phyloP scores from a whole-genome alignment of 2,329 filamentous ascomycete species.

The Berkeleyomyces basicola region DNA sequence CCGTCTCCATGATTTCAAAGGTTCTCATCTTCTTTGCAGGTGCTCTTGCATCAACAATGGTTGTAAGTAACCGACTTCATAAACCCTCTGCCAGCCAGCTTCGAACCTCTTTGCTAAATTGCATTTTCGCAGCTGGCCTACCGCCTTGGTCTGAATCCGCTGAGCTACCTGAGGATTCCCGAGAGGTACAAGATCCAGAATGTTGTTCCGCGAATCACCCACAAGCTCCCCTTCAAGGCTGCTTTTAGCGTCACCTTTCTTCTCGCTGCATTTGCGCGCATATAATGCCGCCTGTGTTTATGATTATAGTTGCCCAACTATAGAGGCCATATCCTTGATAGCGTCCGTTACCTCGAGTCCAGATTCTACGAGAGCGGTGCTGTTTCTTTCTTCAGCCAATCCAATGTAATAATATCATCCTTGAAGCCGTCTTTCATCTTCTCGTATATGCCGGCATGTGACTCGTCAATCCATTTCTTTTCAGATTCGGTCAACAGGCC shows the following conservation, averaged over 20 bases:
- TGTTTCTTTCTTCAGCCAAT: slow-evolving; percentile 79
- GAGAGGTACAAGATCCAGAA: slow-evolving; percentile 11
- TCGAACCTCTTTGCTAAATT: slow-evolving; percentile 4
- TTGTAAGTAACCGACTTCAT: slow-evolving; percentile 30
- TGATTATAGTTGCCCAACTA: not conserved
- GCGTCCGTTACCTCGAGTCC: not conserved
- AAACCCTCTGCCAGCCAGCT: not conserved
- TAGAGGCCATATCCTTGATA: not conserved
- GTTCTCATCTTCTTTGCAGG: slow-evolving; percentile 52
- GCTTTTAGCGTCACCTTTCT: slow-evolving; percentile 60
- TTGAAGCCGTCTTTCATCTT: slow-evolving; percentile 69
- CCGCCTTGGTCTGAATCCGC: slow-evolving; percentile 27
- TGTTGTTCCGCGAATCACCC: slow-evolving; percentile 3
- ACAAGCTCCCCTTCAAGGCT: slow-evolving; percentile 46
- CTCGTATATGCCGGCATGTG: slow-evolving; percentile 62
- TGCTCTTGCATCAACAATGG: slow-evolving; percentile 42
- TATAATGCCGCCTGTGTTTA: slow-evolving; percentile 18
- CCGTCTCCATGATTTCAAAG: slow-evolving; percentile 54
- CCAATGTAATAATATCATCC: slow-evolving; percentile 50
- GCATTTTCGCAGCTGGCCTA: slow-evolving; percentile 24
- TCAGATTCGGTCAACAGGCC: slow-evolving; percentile 55
- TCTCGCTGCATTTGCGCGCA: slow-evolving; percentile 35
- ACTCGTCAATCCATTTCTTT: slow-evolving; percentile 73
- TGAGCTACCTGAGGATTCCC: slow-evolving; percentile 20
- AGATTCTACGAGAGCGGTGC: not conserved